A percentile compares a stretch with the other conserved stretches of the same genome.
phyloP scores from a whole-genome alignment of 176 grass and related monocot genomes.

The Puya raimondii region DNA sequence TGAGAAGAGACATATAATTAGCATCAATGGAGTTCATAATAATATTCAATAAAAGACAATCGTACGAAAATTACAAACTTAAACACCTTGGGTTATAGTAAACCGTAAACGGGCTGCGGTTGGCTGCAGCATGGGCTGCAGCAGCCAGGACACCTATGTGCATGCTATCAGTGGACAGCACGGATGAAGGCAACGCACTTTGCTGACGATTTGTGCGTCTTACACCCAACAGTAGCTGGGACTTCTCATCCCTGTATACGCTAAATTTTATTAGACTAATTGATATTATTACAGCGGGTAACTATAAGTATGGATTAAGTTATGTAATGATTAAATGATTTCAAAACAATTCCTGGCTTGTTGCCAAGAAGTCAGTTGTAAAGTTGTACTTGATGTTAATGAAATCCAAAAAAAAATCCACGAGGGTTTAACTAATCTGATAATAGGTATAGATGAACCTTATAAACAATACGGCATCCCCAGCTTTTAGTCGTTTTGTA shows the following conservation, averaged over 20 bases:
- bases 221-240: slow-evolving; percentile 82
- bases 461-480: slow-evolving; percentile 96
- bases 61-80: neutral
- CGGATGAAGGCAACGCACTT: slow-evolving; percentile 60
- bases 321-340: neutral
- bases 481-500: slow-evolving; percentile 83
- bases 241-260: slow-evolving; percentile 76
- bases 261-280: neutral
- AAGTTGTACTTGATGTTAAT: too few species aligned
- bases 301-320: neutral
- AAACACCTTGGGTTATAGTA: slow-evolving; percentile 89
- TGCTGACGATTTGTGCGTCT: slow-evolving; percentile 59
- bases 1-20: neutral
- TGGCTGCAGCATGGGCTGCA: slow-evolving; percentile 88
- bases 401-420: too few species aligned
- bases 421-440: neutral
- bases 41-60: slow-evolving; percentile 7
- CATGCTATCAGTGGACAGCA: slow-evolving; percentile 96
- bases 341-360: neutral
- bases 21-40: slow-evolving; percentile 1
- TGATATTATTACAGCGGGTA: neutral
- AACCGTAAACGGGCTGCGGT: slow-evolving; percentile 69
- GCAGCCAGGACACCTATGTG: slow-evolving; percentile 94
- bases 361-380: too few species aligned
- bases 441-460: slow-evolving; percentile 33